These are phyloP conservation scores for Fusarium bactridioides DNA, from an alignment of 2,329 filamentous ascomycete species.

Conservation along the genomic window DNA sequence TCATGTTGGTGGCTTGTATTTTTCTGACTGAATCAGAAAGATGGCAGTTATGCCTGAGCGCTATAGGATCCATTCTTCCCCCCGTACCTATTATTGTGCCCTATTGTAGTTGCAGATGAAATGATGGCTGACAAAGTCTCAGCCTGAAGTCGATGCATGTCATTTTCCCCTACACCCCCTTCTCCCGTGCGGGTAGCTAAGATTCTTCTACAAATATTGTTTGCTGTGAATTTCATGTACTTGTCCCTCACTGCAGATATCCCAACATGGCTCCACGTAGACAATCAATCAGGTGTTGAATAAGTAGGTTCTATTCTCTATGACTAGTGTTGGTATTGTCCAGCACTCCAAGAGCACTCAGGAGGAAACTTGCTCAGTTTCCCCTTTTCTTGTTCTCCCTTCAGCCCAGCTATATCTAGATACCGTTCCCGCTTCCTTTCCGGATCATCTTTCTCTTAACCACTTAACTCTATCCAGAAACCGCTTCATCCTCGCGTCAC, in stretches of 20 bases:
- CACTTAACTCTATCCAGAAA: slow-evolving; percentile 8
- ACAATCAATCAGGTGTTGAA: slow-evolving; percentile 27
- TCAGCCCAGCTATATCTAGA: slow-evolving; percentile 25
- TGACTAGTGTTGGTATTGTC: slow-evolving; percentile 15
- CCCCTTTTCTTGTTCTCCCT: slow-evolving; percentile 3
- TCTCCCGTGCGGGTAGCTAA: slow-evolving; percentile 15
- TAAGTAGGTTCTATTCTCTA: slow-evolving; percentile 3
- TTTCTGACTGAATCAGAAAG: not conserved
- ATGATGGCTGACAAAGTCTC: slow-evolving; percentile 34
- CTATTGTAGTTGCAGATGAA: slow-evolving; percentile 25
- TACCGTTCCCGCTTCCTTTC: not conserved
- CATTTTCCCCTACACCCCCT: slow-evolving; percentile 10
- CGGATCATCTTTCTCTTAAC: not conserved
- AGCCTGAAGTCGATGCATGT: slow-evolving; percentile 26
- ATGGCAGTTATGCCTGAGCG: not conserved
- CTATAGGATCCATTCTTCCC: slow-evolving; percentile 6
- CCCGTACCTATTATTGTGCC: not conserved
- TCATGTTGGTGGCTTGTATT: slow-evolving; percentile 8
- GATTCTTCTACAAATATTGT: slow-evolving; percentile 17
- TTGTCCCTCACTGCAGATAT: not conserved
- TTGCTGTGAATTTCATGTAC: slow-evolving; percentile 11
- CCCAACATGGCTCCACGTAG: slow-evolving; percentile 1
- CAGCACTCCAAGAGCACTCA: not conserved
- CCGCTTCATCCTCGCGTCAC: slow-evolving; percentile 7
- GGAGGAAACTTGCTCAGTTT: not conserved